Evolutionary conservation across 2,329 filamentous ascomycete genomes (phyloP).

Genomic region (Penicillium brasilianum): DNA sequence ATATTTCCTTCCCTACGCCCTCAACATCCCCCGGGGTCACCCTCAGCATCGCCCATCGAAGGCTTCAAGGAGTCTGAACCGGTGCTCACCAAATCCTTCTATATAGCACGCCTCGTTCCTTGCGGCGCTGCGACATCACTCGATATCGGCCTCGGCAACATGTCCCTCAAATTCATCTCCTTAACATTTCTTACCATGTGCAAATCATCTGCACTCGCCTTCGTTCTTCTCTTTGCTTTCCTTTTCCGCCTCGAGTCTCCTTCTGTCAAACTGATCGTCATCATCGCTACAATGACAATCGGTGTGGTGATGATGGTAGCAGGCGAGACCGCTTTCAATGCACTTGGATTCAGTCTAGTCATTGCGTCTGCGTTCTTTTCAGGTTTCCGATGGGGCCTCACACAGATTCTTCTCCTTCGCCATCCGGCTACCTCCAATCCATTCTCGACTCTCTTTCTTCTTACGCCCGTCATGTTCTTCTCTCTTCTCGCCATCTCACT

Average conservation of each 20-base stretch:
- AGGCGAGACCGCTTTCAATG: conserved; percentile 87
- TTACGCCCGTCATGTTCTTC: conserved; percentile 96
- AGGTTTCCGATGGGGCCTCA: conserved; percentile 97
- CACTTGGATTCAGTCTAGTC: conserved; percentile 85
- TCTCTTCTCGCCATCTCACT: conserved; percentile 80
- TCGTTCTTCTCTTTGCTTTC: conserved; percentile 94
- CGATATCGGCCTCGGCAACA: conserved; percentile 95
- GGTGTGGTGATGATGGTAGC: conserved; percentile 99
- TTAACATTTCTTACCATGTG: conserved; percentile 99
- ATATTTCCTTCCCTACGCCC: conserved; percentile 83
- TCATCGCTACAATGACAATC: conserved; percentile 88
- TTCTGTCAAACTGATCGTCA: conserved; percentile 81
- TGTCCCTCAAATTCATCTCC: conserved; percentile 92
- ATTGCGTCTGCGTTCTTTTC: conserved; percentile 94
- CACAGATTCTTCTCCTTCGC: conserved; percentile 89
- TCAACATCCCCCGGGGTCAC: conserved; percentile 43
- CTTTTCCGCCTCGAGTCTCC: conserved; percentile 87
- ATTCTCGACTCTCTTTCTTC: conserved; percentile 94
- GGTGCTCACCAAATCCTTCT: conserved; percentile 87
- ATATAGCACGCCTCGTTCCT: conserved; percentile 86
- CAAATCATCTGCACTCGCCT: conserved; percentile 94
- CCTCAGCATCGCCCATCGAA: conserved; percentile 46
- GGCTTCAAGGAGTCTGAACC: conserved; percentile 58
- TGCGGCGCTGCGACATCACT: conserved; percentile 92
- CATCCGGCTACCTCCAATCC: conserved; percentile 96